Evolutionary conservation across 2,329 filamentous ascomycete genomes (phyloP), one percentile per base, ranked within the genome.

Genomic region (Myriangium duriaei): DNA sequence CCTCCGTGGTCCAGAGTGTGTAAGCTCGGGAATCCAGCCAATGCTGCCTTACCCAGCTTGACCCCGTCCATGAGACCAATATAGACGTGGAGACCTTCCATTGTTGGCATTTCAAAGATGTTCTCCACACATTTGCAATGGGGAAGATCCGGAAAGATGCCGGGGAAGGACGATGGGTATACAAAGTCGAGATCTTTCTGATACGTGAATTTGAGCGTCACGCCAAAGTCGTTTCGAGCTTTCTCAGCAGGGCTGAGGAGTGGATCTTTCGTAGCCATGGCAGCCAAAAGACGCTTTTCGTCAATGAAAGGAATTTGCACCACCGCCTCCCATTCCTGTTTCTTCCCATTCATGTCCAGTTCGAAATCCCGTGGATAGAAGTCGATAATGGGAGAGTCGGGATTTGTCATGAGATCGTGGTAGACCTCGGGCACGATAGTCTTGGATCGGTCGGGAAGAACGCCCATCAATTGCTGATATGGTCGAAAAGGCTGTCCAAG

Each of bases 241-340:
- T 78, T 81, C 56, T 98, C 85, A 1, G 80, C 83, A 2, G 78
- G 71, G 3, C 75, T 75, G n/a, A 98, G 68, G 2, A 81, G 62
- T 30, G 78, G 66, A 46, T 96, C 87, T 56, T 80, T 86, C 5
- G 86, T 78, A 11, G 71, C 79, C 82, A 98, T 95, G 5, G 88
- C 91, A 26, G 68, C 63, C 39, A 98, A 68, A 2, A 98, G 67
- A 16, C 91, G 76, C 51, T 80, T 76, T 58, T 98, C 88, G 42
- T 98, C 85, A 46, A 98, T 98, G 61, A 98, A 98, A 0, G 91
- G 91, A 53, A 98, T 98, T 61, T 96, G 98, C 47, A 98, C 86
- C 26, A 98, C 88, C 17, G 91, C 91, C 57, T 98, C 91, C 91
- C 91, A 98, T 46, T 98, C 92, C 81, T 94, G 92, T 65, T 94